Evolutionary conservation across 257 asterid species (phyloP), one percentile per base, ranked within the genome.

Genomic region (Ballota nigra): DNA sequence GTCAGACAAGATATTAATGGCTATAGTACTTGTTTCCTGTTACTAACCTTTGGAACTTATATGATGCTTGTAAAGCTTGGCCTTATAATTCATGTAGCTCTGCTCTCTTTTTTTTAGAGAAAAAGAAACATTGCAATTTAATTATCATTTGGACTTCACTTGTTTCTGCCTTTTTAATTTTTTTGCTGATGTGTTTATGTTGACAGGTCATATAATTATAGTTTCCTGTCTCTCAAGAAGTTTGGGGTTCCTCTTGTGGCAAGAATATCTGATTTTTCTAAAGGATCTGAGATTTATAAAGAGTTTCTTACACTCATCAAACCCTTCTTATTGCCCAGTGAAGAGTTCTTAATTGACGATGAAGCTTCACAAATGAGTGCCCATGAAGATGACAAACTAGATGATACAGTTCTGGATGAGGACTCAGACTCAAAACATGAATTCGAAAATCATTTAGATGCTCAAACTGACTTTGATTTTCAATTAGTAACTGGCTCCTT

Each of bases 171-270:
- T n/a, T 34, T 53, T 0, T n/a, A 13, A 33, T 12, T 10, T 23
- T 59, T 55, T 47, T 66, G 26, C 63, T 55, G 60, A 34, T 70
- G 38, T 63, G 38, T 43, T 76, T 65, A 72, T 61, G n/a, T 61
- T 67, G 47, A 65, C 86, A 85, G 94, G 81, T 77, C 81, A 40
- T 63, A 9, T 52, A 0, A 18, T 56, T 69, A 40, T 22, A 34
- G 64, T 40, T 60, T 4, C 43, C 20, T 70, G 24, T 15, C 65
- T 74, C 59, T 5, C 66, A 76, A 72, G 85, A 83, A 51, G 75
- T 83, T 90, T 68, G 95, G 88, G 72, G 60, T 83, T 78, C 96
- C 96, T 68, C 86, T 87, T 22, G 75, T 87, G 49, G 73, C 89
- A 29, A 84, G 85, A 81, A 75, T 90, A 31, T 72, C 87, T 72